Evolutionary conservation across 1,284 basidiomycete genomes (phyloP), one percentile per base, ranked within the genome.

Genomic region (Papiliotrema nemorosa): DNA sequence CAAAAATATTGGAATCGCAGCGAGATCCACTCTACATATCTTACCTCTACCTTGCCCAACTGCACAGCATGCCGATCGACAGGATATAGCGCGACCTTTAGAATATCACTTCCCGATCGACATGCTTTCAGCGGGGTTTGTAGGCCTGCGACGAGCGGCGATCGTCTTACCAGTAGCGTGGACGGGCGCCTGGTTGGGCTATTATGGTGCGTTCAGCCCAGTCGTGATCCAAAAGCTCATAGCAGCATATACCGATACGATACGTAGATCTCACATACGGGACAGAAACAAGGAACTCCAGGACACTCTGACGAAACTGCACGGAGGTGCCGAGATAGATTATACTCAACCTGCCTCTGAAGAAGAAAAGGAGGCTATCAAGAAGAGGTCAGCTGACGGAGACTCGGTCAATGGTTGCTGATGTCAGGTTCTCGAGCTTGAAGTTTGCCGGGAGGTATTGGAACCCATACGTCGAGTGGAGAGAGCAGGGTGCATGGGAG

Each of bases 401-500:
- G 5, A 31, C 25, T 5, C 18, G 18, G 9, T 29, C 41, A 20
- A 31, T 27, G 9, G 38, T 13, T 27, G 1, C 35, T 49, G 18
- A 34, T 7, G 29, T 21, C 54, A 73, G 69, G 10, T 72, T 67
- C 52, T 49, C 63, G 24, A 67, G 65, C 47, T 48, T 70, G 35
- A 59, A 62, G 50, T 72, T 65, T 46, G 69, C 69, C 5, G 70
- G 70, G 21, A 50, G 70, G 33, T 71, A 66, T 53, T 72, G 70
- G 59, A 78, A 79, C 55, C 75, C 77, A 2, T 74, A 77, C 43
- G 67, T 70, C 10, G 78, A 79, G 53, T 79, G 78, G 77, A 64
- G 77, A 50, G 78, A 79, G 54, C 77, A 78, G 57, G 77, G 77
- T n/a, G 69, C 70, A 16, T 74, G 72, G 72, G 70, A 72, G 62